Evolutionary conservation across 2,329 filamentous ascomycete species (phyloP).

Genomic region (Ophiostoma sp.): DNA sequence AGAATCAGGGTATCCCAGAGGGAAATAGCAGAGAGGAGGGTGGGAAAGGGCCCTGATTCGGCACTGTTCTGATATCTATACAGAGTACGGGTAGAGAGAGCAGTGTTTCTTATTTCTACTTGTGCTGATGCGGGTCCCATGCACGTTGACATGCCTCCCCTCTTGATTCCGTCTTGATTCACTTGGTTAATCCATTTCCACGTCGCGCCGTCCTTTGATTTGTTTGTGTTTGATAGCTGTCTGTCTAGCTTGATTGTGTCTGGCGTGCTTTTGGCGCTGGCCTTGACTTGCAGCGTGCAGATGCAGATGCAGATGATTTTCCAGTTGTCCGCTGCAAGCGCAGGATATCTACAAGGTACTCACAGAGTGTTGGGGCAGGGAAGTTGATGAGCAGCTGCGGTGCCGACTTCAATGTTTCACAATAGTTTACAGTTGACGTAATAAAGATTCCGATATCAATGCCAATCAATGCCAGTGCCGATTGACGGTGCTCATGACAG

Average conservation of each 20-base stretch:
- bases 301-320: conserved; percentile 6
- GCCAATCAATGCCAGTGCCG: background rate
- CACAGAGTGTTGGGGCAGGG: background rate
- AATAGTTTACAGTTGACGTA: background rate
- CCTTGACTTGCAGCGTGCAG: background rate
- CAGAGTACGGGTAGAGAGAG: background rate
- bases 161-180: background rate
- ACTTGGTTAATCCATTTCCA: conserved; percentile 1
- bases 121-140: conserved; percentile 20
- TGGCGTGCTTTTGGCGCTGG: background rate
- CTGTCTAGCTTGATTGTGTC: background rate
- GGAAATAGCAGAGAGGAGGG: background rate
- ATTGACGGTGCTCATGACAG: background rate
- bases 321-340: conserved; percentile 19
- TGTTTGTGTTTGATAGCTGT: background rate
- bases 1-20: background rate
- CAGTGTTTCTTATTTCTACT: conserved; percentile 15
- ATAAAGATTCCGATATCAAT: background rate
- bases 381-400: background rate
- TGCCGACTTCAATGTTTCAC: background rate
- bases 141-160: conserved; percentile 19
- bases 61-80: background rate
- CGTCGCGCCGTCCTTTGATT: background rate
- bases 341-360: background rate
- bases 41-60: background rate